These are phyloP conservation scores for Wickerhamiella brachini DNA, from an alignment of 805 yeast genomes.

Conservation along the genomic window DNA sequence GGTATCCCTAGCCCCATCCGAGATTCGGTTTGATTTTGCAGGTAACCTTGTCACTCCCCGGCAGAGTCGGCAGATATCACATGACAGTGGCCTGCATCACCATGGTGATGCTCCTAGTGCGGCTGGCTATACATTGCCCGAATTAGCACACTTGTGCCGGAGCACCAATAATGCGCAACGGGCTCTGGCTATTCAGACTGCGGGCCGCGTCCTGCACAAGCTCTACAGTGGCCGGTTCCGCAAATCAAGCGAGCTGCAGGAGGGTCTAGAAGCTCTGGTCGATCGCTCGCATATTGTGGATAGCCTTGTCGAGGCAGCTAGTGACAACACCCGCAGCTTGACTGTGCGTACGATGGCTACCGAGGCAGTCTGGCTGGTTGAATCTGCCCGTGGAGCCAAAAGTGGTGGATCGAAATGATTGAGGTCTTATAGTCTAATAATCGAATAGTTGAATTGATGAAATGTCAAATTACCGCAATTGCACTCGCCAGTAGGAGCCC, in stretches of 20 bases:
- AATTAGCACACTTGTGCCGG: slow-evolving; percentile 63
- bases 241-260: slow-evolving; percentile 30
- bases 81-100: slow-evolving; percentile 69
- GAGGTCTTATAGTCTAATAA: no score
- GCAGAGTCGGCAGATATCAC: slow-evolving; percentile 35
- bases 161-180: slow-evolving; percentile 77
- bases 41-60: slow-evolving; percentile 60
- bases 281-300: slow-evolving; percentile 14
- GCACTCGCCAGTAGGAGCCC: no score
- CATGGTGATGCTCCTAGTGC: slow-evolving; percentile 79
- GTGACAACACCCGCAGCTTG: slow-evolving; percentile 16
- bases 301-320: slow-evolving; percentile 17
- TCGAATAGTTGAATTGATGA: no score
- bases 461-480: no score
- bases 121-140: slow-evolving; percentile 85
- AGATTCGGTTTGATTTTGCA: slow-evolving; percentile 75
- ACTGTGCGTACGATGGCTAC: slow-evolving; percentile 19
- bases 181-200: slow-evolving; percentile 68
- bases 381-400: neutral
- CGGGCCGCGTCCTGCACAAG: slow-evolving; percentile 78
- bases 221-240: slow-evolving; percentile 36
- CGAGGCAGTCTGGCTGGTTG: slow-evolving; percentile 18
- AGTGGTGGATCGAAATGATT: no score
- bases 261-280: slow-evolving; percentile 16
- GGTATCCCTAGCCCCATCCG: slow-evolving; percentile 35